phyloP scores from a whole-genome alignment of 305 asterid genomes.

The Solanum hybrid region DNA sequence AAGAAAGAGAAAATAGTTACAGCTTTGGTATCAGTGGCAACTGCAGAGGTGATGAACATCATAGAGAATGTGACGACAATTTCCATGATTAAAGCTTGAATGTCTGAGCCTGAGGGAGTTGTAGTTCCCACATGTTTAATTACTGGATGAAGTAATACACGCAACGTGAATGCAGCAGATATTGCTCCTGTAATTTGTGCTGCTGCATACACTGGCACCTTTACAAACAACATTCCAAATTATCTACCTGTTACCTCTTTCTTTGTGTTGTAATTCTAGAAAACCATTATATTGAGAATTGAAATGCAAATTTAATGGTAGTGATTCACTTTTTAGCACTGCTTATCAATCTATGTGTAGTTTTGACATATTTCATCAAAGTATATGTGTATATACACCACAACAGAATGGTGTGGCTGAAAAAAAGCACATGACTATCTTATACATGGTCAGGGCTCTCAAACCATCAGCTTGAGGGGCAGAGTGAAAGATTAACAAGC shows the following conservation, averaged over 20 bases:
- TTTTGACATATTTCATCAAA: neutral
- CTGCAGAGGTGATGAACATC: constrained; percentile 83
- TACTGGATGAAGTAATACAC: constrained; percentile 49
- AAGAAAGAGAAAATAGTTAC: constrained; percentile 20
- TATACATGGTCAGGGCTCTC: too few species aligned
- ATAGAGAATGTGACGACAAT: constrained; percentile 66
- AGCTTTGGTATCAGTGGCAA: constrained; percentile 87
- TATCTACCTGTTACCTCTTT: neutral
- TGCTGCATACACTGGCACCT: constrained; percentile 60
- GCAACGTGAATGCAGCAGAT: constrained; percentile 48
- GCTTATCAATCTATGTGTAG: neutral
- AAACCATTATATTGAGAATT: neutral
- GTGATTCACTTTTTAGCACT: neutral
- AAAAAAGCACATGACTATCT: too few species aligned
- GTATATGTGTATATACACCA: neutral
- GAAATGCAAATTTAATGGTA: neutral
- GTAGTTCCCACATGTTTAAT: constrained; percentile 56
- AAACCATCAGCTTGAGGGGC: neutral
- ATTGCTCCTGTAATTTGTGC: constrained; percentile 63
- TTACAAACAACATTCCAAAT: neutral
- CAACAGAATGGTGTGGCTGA: neutral
- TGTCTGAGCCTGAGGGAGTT: constrained; percentile 46
- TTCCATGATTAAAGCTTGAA: constrained; percentile 73
- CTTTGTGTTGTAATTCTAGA: neutral
- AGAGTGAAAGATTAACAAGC: neutral